Conservation (phyloP, 2,329 filamentous ascomycete genomes). For the Zelopaecilomyces penicillatus region DNA sequence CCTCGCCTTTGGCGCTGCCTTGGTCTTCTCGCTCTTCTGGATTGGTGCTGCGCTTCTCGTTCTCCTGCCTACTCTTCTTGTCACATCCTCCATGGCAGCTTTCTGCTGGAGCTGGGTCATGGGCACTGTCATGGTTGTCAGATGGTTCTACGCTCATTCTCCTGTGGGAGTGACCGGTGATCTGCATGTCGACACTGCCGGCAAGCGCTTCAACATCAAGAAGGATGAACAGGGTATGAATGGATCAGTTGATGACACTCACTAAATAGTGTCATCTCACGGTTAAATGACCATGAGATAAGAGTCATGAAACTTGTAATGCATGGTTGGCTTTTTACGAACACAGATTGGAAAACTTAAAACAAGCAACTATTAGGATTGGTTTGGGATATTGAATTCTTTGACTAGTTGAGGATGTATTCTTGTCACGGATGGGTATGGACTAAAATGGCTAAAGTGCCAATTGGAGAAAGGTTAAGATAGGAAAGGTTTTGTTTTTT, state of each 20-base stretch:
- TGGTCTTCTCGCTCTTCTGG: conserved; percentile 61
- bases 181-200: conserved; percentile 13
- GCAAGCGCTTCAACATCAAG: conserved; percentile 9
- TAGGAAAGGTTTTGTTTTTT: too few species aligned
- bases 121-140: conserved; percentile 44
- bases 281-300: too few species aligned
- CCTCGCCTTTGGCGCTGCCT: conserved; percentile 52
- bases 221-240: conserved; percentile 18
- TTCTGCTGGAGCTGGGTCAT: conserved; percentile 62
- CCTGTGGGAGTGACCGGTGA: conserved; percentile 15
- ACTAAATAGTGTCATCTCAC: not conserved
- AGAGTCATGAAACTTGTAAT: too few species aligned
- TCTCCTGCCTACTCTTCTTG: conserved; percentile 59
- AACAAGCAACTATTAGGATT: too few species aligned
- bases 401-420: too few species aligned
- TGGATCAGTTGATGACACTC: conserved; percentile 7
- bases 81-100: conserved; percentile 54
- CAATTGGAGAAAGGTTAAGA: too few species aligned
- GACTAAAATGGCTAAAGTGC: too few species aligned
- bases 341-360: too few species aligned
- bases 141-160: conserved; percentile 36
- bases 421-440: too few species aligned
- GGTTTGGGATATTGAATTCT: too few species aligned
- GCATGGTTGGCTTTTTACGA: too few species aligned
- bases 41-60: conserved; percentile 58